Base-by-base conservation (phyloP, 257 asterid genomes). In the Catharanthus roseus region DNA sequence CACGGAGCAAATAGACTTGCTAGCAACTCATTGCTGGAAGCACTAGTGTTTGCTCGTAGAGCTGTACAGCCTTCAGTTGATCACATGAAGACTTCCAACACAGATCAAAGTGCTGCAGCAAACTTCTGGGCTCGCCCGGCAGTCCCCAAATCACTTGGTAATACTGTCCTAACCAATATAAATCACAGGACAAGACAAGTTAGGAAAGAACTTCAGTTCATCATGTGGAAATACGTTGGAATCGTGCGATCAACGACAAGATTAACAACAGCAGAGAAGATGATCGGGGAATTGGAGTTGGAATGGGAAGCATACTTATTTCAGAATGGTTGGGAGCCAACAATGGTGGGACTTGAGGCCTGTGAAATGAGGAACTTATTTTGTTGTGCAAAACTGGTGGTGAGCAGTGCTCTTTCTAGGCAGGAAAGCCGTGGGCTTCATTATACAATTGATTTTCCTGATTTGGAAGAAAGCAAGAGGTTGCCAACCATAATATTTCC, bases 1-100 rank as follows among this genome's bases (percentile, higher is more conserved):
- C 99, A 95, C 11, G 97, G 99, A 5, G 97, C 99, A 2, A 95
- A 91, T 72, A 84, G 99, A 5, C 92, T 95, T 5, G 99, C 99
- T 9, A 89, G 97, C 88, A 95, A 95, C 81, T 95, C 97, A 0
- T 61, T 95, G 75, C 93, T 90, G 1, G 99, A 95, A 83, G 99
- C 97, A 8, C 88, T 95, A 1, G 99, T 95, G 4, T 95, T 95
- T 53, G 99, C 99, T 6, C 78, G 97, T 44, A 73, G 99, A 75
- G 97, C 98, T 3, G 99, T 95, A 64, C 82, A 81, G 51, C 98
- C 99, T 7, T 89, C 99, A 2, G 77, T 90, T 2, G 87, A 90
- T 47, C 99, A 87, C 49, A 81, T 85, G 88, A 80, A 66, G 74
- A 31, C 70, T 34, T 73, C 87, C 4, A 65, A 70, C 45, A 26